These are phyloP conservation scores for Debaryomyces fabryi DNA, from an alignment of 1,139 yeast species.

Conservation along the genomic window DNA sequence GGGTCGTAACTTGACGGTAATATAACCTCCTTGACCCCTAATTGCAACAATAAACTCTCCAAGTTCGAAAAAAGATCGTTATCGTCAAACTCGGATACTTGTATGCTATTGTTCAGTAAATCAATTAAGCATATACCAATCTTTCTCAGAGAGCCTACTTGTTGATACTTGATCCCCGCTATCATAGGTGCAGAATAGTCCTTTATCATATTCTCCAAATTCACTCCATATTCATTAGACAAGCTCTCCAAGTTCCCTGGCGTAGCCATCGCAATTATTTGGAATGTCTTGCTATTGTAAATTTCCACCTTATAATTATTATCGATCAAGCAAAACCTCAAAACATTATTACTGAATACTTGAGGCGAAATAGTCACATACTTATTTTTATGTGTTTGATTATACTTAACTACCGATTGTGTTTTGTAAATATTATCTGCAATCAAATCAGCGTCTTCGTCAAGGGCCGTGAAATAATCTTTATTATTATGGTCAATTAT, in stretches of 20 bases:
- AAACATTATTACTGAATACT: conserved; percentile 62
- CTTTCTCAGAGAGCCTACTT: conserved; percentile 45
- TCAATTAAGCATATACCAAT: conserved; percentile 86
- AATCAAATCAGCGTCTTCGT: conserved; percentile 76
- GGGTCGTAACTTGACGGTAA: conserved; percentile 50
- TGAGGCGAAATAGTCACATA: conserved; percentile 80
- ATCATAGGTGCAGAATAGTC: conserved; percentile 70
- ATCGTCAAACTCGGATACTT: conserved; percentile 80
- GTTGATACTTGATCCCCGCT: conserved; percentile 66
- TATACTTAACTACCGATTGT: conserved; percentile 69
- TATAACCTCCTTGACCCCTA: conserved; percentile 85
- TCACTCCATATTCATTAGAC: conserved; percentile 44
- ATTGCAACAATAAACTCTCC: conserved; percentile 82
- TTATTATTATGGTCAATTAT: conserved; percentile 69
- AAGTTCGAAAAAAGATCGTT: conserved; percentile 84
- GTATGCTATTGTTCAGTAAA: conserved; percentile 64
- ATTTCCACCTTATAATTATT: conserved; percentile 77
- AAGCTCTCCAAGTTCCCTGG: conserved; percentile 80
- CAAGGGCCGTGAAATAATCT: conserved; percentile 76
- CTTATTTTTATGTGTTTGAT: conserved; percentile 49
- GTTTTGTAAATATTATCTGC: conserved; percentile 87
- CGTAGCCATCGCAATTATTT: conserved; percentile 64
- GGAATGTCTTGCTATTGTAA: conserved; percentile 63
- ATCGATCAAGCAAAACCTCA: conserved; percentile 68
- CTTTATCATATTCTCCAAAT: conserved; percentile 69